Conservation (phyloP, 2,329 filamentous ascomycete species). For the Lecanoromycetidae sp. region DNA sequence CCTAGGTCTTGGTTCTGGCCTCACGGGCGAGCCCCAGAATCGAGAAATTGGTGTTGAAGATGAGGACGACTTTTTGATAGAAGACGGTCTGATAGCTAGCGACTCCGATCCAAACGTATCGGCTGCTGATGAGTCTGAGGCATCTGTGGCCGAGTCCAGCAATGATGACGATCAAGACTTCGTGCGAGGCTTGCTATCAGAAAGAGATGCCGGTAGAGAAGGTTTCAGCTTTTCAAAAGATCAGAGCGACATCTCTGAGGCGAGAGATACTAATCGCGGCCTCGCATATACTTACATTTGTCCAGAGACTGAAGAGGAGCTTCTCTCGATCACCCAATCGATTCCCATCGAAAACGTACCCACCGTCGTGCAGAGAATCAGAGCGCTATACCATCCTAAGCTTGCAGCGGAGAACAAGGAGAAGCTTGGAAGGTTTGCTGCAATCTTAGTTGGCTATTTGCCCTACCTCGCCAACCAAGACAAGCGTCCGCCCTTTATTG, state of each 20-base stretch:
- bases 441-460: conserved; percentile 43
- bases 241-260: conserved; percentile 33
- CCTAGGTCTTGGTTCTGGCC: conserved; percentile 42
- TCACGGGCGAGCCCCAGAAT: conserved; percentile 28
- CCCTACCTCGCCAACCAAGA: conserved; percentile 42
- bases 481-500: conserved; percentile 46
- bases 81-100: conserved; percentile 76
- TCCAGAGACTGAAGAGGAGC: conserved; percentile 62
- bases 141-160: conserved; percentile 39
- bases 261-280: conserved; percentile 40
- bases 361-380: conserved; percentile 74
- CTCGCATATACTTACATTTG: conserved; percentile 80
- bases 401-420: conserved; percentile 74
- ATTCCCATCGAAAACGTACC: conserved; percentile 56
- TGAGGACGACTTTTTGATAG: conserved; percentile 86
- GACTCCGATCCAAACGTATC: conserved; percentile 46
- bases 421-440: conserved; percentile 50
- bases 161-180: conserved; percentile 56
- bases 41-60: conserved; percentile 63
- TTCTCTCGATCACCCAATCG: conserved; percentile 52
- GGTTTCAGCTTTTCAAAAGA: conserved; percentile 37
- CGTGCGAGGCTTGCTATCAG: conserved; percentile 53
- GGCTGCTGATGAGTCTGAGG: conserved; percentile 28
- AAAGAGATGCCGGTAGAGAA: conserved; percentile 44
- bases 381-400: conserved; percentile 83